Evolutionary conservation across 768 basidiomycete genomes (phyloP).

Genomic region (Naganishia randhawae): DNA sequence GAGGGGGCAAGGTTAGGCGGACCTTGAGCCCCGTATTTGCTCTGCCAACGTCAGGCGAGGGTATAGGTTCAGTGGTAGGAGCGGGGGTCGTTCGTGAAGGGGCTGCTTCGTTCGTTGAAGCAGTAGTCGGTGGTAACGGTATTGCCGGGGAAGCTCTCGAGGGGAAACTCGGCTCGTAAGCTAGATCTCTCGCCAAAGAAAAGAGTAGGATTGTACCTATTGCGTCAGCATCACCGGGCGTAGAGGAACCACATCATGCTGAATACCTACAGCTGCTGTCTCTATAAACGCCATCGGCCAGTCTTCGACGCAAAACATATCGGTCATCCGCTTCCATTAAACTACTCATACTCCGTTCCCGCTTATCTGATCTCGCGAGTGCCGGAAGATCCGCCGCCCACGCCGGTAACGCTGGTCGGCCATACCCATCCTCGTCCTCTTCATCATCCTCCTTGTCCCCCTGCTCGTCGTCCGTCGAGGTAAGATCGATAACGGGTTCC

Average conservation of each 20-base stretch:
- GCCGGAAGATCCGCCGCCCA: conserved; percentile 19
- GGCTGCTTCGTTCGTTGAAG: too few relatives aligned
- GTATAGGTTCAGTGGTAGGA: not conserved
- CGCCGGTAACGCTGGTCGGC: not conserved
- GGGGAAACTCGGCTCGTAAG: conserved; percentile 12
- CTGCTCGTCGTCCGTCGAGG: conserved; percentile 9
- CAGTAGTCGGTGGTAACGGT: not conserved
- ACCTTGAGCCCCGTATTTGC: not conserved
- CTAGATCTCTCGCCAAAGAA: not conserved
- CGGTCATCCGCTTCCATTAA: conserved; percentile 16
- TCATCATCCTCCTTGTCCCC: not conserved
- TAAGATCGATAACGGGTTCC: conserved; percentile 16
- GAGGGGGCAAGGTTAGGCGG: not conserved
- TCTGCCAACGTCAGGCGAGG: not conserved
- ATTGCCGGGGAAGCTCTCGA: not conserved
- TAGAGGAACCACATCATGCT: not conserved
- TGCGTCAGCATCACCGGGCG: too few relatives aligned
- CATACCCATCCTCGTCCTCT: not conserved
- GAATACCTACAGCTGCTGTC: not conserved
- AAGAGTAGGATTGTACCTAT: too few relatives aligned
- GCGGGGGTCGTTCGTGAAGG: not conserved
- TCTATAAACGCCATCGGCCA: not conserved
- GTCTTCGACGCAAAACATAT: not conserved
- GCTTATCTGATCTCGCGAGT: conserved; percentile 12
- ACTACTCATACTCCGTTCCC: conserved; percentile 22